phyloP scores from a whole-genome alignment of 306 rosid genomes.

The Lotus japonicus region DNA sequence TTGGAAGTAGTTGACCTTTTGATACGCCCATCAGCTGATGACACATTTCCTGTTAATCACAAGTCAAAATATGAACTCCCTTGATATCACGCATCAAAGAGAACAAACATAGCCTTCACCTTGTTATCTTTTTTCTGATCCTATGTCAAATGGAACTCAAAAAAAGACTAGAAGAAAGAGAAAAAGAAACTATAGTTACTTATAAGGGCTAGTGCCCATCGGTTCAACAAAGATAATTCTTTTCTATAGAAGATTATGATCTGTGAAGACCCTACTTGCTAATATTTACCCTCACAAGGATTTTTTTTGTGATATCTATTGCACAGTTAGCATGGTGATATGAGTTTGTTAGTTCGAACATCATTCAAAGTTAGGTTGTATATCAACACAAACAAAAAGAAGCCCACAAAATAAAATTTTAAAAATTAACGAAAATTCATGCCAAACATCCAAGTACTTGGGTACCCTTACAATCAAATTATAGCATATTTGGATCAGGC shows the following conservation, averaged over 20 bases:
- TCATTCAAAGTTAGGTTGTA: neutral
- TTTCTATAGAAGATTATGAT: neutral
- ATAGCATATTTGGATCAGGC: too few relatives aligned
- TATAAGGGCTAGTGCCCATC: neutral
- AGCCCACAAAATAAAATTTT: neutral
- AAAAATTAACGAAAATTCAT: neutral
- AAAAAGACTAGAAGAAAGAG: neutral
- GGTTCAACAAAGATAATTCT: neutral
- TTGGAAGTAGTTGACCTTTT: conserved; percentile 38
- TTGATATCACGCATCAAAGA: conserved; percentile 15
- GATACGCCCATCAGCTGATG: conserved; percentile 42
- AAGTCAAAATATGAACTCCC: conserved; percentile 15
- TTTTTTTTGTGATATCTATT: neutral
- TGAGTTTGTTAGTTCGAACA: neutral
- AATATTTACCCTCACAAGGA: neutral
- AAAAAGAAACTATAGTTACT: neutral
- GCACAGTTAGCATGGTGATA: neutral
- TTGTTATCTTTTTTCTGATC: neutral
- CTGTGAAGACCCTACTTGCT: neutral
- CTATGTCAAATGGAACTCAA: neutral
- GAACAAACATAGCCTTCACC: neutral
- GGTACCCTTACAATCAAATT: neutral
- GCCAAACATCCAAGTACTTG: neutral
- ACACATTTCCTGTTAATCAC: conserved; percentile 34
- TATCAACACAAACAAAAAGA: neutral